Conservation (phyloP, 192 early-diverging fungal species). For the Gonapodya sp. region DNA sequence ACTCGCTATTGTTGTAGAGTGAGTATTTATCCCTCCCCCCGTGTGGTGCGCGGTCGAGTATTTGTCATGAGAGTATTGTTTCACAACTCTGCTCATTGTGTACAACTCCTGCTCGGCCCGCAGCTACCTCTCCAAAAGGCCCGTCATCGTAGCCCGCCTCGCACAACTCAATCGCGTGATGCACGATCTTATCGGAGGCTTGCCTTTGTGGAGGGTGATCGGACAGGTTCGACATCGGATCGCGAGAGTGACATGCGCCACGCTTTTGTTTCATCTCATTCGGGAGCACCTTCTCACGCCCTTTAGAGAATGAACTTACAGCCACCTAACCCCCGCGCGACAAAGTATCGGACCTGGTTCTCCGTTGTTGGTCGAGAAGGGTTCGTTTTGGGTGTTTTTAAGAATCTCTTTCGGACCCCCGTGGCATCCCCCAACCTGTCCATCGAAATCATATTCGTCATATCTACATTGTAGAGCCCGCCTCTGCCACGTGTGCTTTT, state of each 20-base stretch:
- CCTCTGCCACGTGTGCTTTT: too few species aligned
- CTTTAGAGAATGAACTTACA: background rate
- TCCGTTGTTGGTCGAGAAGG: background rate
- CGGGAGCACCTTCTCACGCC: too few species aligned
- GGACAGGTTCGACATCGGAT: too few species aligned
- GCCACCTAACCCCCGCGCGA: background rate
- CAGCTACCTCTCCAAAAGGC: background rate
- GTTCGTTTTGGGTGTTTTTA: too few species aligned
- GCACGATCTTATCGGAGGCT: background rate
- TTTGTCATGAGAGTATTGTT: background rate
- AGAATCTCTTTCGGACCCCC: too few species aligned
- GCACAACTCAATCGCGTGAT: background rate
- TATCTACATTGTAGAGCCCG: too few species aligned
- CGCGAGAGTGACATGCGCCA: too few species aligned
- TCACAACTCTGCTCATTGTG: too few species aligned
- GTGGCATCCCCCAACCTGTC: too few species aligned
- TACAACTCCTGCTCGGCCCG: too few species aligned
- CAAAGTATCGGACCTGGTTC: background rate
- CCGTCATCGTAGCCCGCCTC: background rate
- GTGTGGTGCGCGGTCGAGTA: background rate
- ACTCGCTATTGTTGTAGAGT: background rate
- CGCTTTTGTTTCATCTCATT: background rate
- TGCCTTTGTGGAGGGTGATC: background rate
- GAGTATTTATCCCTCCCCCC: too few species aligned
- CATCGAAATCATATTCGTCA: too few species aligned